Evolutionary conservation across 306 rosid species (phyloP).

Genomic region (Cucumis hystrix): DNA sequence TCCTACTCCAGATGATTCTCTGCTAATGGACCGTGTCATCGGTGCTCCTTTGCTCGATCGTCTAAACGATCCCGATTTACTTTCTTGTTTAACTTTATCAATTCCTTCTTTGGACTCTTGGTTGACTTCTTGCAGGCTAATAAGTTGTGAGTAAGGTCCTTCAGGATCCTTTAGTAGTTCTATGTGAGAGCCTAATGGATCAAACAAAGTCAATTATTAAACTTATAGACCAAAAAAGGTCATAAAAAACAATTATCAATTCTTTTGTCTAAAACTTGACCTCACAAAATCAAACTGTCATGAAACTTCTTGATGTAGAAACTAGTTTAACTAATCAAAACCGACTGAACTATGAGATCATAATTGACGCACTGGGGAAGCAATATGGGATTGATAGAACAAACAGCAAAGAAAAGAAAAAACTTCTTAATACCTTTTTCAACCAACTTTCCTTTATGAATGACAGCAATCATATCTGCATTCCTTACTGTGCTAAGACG

Average conservation of each 20-base stretch:
- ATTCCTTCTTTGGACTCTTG: conserved; percentile 16
- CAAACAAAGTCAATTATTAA: neutral
- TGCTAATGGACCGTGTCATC: conserved; percentile 30
- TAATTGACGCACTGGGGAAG: neutral
- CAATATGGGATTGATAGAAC: neutral
- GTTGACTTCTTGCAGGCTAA: conserved; percentile 34
- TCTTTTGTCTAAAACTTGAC: no score
- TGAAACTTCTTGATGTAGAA: neutral
- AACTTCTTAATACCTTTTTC: conserved; percentile 22
- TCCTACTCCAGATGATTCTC: conserved; percentile 40
- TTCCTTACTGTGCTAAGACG: conserved; percentile 37
- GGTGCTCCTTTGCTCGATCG: conserved; percentile 27
- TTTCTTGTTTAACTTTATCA: conserved; percentile 21
- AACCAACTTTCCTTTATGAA: conserved; percentile 34
- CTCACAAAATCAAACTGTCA: no score
- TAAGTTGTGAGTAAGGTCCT: conserved; percentile 62
- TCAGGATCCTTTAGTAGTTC: conserved; percentile 39
- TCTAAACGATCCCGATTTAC: conserved; percentile 18
- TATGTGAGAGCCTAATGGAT: conserved; percentile 39
- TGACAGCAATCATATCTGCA: conserved; percentile 34
- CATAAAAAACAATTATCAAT: no score
- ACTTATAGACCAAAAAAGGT: neutral
- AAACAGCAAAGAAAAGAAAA: neutral
- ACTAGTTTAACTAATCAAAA: neutral
- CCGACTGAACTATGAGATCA: neutral